phyloP scores from a whole-genome alignment of 768 basidiomycete genomes.

The Cystofilobasidium capitatum region DNA sequence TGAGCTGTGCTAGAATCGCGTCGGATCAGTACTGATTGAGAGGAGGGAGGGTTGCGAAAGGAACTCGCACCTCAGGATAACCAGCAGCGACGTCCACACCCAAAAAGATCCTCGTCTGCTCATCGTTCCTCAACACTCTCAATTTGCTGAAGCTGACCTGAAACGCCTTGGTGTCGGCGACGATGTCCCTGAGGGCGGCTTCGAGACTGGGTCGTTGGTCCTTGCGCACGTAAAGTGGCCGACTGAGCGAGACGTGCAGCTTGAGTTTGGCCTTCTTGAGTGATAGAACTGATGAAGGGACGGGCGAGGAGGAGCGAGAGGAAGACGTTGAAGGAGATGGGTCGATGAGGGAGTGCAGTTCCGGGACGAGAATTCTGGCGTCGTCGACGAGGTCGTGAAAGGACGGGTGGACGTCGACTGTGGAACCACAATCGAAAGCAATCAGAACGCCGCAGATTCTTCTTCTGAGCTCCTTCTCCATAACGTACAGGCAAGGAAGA shows the following conservation, averaged over 20 bases:
- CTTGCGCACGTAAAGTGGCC: conserved; percentile 16
- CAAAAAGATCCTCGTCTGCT: conserved; percentile 22
- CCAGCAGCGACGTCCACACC: conserved; percentile 19
- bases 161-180: background rate
- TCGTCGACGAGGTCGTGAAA: background rate
- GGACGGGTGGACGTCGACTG: background rate
- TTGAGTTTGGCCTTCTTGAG: background rate
- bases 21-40: background rate
- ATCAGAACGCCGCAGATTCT: background rate
- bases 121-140: conserved; percentile 14
- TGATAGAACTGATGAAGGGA: background rate
- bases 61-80: conserved; percentile 7
- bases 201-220: conserved; percentile 7
- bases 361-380: background rate
- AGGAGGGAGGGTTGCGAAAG: background rate
- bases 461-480: background rate
- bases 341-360: conserved; percentile 17
- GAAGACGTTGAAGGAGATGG: background rate
- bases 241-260: conserved; percentile 16
- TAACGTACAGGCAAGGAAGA: background rate
- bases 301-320: background rate
- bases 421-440: too few species aligned
- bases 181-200: conserved; percentile 1
- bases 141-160: conserved; percentile 1
- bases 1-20: background rate